Percentiles rank a stretch among this genome's conserved stretches.
phyloP scores from a whole-genome alignment of 2,329 filamentous ascomycete species.

The Celoporthe dispersa region DNA sequence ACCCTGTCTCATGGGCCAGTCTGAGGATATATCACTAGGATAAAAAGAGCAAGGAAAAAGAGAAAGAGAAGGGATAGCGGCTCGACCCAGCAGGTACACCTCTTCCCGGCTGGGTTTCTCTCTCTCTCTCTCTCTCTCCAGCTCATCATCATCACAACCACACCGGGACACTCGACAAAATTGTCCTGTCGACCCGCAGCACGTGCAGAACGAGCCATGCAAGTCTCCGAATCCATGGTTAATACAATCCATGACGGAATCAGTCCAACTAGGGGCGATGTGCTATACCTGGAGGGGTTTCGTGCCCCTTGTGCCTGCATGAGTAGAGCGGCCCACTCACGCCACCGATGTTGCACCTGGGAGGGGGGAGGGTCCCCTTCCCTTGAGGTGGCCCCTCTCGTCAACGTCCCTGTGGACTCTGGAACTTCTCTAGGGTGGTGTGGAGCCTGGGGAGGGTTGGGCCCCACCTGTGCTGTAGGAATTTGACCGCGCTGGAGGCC shows the following conservation, averaged over 20 bases:
- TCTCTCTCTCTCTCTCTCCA: not conserved
- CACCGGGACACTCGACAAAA: too few species aligned
- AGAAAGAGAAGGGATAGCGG: not conserved
- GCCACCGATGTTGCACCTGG: not conserved
- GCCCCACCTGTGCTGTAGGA: not conserved
- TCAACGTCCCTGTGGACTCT: not conserved
- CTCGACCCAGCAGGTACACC: not conserved
- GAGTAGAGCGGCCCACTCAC: not conserved
- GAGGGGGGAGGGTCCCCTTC: not conserved
- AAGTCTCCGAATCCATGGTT: not conserved
- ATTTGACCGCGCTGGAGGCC: not conserved
- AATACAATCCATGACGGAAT: not conserved
- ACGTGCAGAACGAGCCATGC: not conserved
- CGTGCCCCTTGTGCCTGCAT: conserved; percentile 9
- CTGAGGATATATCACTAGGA: not conserved
- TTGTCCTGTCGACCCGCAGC: not conserved
- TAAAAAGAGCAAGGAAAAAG: not conserved
- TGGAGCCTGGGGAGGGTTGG: not conserved
- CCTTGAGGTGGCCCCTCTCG: not conserved
- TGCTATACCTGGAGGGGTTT: conserved; percentile 1
- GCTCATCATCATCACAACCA: not conserved
- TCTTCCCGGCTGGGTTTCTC: not conserved
- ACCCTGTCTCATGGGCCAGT: not conserved
- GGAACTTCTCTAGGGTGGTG: conserved; percentile 5
- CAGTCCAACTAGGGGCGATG: not conserved